A percentile compares a stretch with the other conserved stretches of the same genome.
phyloP scores from a whole-genome alignment of 495 filamentous ascomycete genomes.

The Rhizodiscina lignyota region DNA sequence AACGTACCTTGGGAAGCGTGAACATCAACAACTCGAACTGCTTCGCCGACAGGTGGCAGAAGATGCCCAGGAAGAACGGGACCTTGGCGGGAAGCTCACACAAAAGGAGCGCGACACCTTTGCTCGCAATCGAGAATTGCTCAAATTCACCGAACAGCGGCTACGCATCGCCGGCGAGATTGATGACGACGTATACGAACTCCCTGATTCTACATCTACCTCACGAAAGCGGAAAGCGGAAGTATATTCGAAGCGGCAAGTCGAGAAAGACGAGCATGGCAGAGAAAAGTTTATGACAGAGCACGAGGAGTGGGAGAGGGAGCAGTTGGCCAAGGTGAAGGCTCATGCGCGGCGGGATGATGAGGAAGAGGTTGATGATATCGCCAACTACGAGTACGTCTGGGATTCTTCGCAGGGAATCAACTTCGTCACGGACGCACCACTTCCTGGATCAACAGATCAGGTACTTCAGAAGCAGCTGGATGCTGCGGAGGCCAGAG shows the following conservation, averaged over 20 bases:
- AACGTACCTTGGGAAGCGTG: slow-evolving; percentile 85
- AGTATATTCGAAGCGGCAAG: slow-evolving; percentile 77
- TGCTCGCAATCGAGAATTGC: slow-evolving; percentile 70
- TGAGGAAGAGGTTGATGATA: slow-evolving; percentile 55
- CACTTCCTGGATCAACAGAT: slow-evolving; percentile 57
- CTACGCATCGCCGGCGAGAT: slow-evolving; percentile 83
- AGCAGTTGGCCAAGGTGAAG: slow-evolving; percentile 80
- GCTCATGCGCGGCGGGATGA: slow-evolving; percentile 47
- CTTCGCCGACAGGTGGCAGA: slow-evolving; percentile 84
- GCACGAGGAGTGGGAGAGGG: slow-evolving; percentile 88
- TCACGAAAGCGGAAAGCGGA: slow-evolving; percentile 83
- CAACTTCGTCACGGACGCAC: slow-evolving; percentile 65
- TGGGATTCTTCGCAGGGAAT: slow-evolving; percentile 82
- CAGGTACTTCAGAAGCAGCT: slow-evolving; percentile 62
- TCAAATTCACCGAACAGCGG: slow-evolving; percentile 77
- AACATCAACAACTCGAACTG: slow-evolving; percentile 67
- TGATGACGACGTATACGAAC: slow-evolving; percentile 79
- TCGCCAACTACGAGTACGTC: slow-evolving; percentile 86
- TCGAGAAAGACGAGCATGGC: slow-evolving; percentile 74
- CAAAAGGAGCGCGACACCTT: slow-evolving; percentile 79
- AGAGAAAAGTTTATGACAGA: slow-evolving; percentile 86
- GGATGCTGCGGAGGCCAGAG: slow-evolving; percentile 74
- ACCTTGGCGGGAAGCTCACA: slow-evolving; percentile 51
- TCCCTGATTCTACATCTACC: slow-evolving; percentile 89
- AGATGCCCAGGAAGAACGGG: slow-evolving; percentile 66